These are phyloP conservation scores for Penicillium nucicola DNA, from an alignment of 495 filamentous ascomycete genomes.

Conservation along the genomic window DNA sequence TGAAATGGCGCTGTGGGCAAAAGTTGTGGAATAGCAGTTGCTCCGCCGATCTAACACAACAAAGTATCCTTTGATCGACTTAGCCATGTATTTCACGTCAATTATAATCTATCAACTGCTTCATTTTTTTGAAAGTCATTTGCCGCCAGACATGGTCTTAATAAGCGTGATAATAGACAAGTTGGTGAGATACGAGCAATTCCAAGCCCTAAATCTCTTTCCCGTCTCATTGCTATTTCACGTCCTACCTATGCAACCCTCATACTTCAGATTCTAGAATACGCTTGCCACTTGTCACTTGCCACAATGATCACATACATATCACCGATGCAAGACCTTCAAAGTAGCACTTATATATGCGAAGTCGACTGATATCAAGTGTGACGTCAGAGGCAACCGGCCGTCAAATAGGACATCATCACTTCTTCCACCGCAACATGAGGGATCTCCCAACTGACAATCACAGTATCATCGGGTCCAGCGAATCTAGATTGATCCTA, in stretches of 20 bases:
- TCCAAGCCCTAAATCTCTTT: not conserved
- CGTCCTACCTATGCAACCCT: conserved; percentile 59
- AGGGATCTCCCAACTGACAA: too few species aligned
- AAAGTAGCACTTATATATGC: conserved; percentile 25
- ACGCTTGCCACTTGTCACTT: too few species aligned
- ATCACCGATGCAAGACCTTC: conserved; percentile 50
- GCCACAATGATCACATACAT: conserved; percentile 60
- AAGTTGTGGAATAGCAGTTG: too few species aligned
- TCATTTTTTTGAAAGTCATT: conserved; percentile 25
- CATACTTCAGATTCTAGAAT: conserved; percentile 64
- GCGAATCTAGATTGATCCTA: not conserved
- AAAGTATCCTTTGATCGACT: too few species aligned
- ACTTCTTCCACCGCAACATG: too few species aligned
- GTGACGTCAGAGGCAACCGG: too few species aligned
- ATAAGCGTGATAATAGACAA: conserved; percentile 17
- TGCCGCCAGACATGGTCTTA: conserved; percentile 28
- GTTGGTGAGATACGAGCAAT: not conserved
- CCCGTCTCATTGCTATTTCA: conserved; percentile 44
- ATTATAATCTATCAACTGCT: too few species aligned
- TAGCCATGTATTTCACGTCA: too few species aligned
- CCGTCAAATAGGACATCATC: too few species aligned
- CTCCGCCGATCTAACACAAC: too few species aligned
- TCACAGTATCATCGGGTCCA: not conserved
- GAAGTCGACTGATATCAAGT: not conserved
- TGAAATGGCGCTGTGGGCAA: too few species aligned